These are phyloP conservation scores for Globisporangium alternatum DNA, from an alignment of 352 stramenopile species.

Conservation along the genomic window DNA sequence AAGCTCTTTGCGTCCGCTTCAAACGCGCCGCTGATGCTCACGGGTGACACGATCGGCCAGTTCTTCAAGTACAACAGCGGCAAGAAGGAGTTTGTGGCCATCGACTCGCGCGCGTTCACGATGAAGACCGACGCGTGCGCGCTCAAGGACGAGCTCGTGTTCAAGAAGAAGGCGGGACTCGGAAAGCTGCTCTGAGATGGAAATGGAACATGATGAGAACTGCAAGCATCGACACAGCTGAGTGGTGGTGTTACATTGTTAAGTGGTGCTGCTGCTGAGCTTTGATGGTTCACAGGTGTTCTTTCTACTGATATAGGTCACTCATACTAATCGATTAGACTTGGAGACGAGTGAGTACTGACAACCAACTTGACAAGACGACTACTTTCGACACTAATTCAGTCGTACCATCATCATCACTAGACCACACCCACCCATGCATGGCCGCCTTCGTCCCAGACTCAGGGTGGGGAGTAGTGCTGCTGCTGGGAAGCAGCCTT, in stretches of 20 bases:
- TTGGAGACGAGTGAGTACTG: too few relatives aligned
- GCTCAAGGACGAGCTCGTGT: slow-evolving; percentile 48
- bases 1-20: slow-evolving; percentile 39
- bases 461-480: not conserved
- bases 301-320: too few relatives aligned
- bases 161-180: slow-evolving; percentile 35
- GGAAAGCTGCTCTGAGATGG: slow-evolving; percentile 2
- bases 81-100: slow-evolving; percentile 72
- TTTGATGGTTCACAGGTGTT: too few relatives aligned
- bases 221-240: not conserved
- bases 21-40: slow-evolving; percentile 29
- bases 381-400: too few relatives aligned
- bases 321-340: too few relatives aligned
- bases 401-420: too few relatives aligned
- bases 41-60: slow-evolving; percentile 43
- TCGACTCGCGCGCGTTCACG: slow-evolving; percentile 68
- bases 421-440: too few relatives aligned
- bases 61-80: slow-evolving; percentile 86
- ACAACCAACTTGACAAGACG: too few relatives aligned
- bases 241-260: not conserved
- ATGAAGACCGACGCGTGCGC: slow-evolving; percentile 73
- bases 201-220: not conserved
- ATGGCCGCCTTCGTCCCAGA: too few relatives aligned
- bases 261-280: not conserved
- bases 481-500: not conserved